Conservation (phyloP, 2,329 filamentous ascomycete genomes). For the Colletotrichum eremochloae region DNA sequence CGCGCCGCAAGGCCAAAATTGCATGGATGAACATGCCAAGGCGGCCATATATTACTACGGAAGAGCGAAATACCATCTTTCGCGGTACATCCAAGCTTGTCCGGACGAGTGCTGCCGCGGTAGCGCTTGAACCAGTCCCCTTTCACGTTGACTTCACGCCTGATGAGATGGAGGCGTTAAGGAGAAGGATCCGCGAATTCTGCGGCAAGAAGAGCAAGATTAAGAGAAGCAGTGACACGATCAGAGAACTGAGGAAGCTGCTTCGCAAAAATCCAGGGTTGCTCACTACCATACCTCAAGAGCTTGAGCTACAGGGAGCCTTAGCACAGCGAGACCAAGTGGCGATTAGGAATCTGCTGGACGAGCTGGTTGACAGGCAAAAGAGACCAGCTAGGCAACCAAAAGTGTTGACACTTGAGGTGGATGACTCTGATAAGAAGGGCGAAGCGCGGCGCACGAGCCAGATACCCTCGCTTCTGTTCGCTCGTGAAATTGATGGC, state of each 20-base stretch:
- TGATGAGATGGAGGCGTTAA: constrained; percentile 52
- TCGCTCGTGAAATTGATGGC: constrained; percentile 64
- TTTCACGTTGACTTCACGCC: constrained; percentile 63
- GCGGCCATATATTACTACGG: constrained; percentile 46
- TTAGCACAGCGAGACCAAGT: constrained; percentile 46
- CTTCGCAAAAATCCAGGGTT: constrained; percentile 36
- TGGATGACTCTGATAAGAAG: constrained; percentile 48
- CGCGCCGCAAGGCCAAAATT: constrained; percentile 9
- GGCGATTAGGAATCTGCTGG: constrained; percentile 55
- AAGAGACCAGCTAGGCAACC: constrained; percentile 44
- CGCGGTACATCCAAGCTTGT: constrained; percentile 40
- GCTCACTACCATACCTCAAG: constrained; percentile 30
- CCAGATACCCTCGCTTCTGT: constrained; percentile 57
- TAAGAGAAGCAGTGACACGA: constrained; percentile 12
- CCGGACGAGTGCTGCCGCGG: constrained; percentile 19
- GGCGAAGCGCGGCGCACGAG: constrained; percentile 48
- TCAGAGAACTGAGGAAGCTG: constrained; percentile 43
- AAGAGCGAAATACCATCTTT: constrained; percentile 42
- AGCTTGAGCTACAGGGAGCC: constrained; percentile 39
- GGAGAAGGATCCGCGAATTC: constrained; percentile 31
- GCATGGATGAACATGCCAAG: constrained; percentile 38
- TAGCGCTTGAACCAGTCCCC: constrained; percentile 24
- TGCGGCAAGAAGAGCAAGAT: constrained; percentile 18
- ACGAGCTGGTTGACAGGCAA: constrained; percentile 55
- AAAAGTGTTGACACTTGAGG: constrained; percentile 49